Base-by-base conservation (phyloP, 768 basidiomycete species). In the Omphalotus guepiniiformis region DNA sequence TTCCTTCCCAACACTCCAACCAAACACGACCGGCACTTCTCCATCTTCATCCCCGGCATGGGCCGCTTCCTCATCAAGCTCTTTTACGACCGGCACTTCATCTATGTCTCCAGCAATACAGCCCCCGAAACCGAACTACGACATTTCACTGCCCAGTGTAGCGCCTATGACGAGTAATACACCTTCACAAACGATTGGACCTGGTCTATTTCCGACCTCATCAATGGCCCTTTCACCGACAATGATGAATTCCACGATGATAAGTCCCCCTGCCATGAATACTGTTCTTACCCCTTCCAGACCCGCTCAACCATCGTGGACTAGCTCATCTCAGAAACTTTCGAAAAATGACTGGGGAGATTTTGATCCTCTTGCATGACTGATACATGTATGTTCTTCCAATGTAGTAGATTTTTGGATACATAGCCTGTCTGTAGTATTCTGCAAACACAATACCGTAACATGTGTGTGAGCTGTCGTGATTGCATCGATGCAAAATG, bases 291-390 rank as follows among this genome's bases (percentile, higher is more conserved):
- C 77, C 3, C 89, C 88, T 3, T 81, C 80, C 15, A 81, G 74
- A 59, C 80, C 82, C 25, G 59, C 76, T 23, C 79, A 79, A 51
- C 70, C 77, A 9, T 65, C 74, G 9, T 75, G 78, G 58, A 52
- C 59, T 16, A 25, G 53, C 7, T 54, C 70, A 5, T 62, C 71
- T 13, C 80, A 80, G 53, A 74, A 71, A 39, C 55, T 74, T 12
- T 74, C 80, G 26, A 85, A 83, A 55, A 75, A 82, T 53, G 82
- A 82, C 50, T 89, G 85, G 85, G 80, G 79, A 19, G 89, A 88
- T 60, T 92, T 92, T 59, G 89, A 92, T 68, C 89, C 89, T 11
- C 66, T 88, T 37, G 73, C 77, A 42, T 85, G 64, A 52, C 45
- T 36, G n/a, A n/a, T n/a, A n/a, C n/a, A n/a, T n/a, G n/a, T n/a